These are phyloP conservation scores for Cardamine chenopodiifolia DNA, from an alignment of 345 rosid genomes.

Conservation along the genomic window DNA sequence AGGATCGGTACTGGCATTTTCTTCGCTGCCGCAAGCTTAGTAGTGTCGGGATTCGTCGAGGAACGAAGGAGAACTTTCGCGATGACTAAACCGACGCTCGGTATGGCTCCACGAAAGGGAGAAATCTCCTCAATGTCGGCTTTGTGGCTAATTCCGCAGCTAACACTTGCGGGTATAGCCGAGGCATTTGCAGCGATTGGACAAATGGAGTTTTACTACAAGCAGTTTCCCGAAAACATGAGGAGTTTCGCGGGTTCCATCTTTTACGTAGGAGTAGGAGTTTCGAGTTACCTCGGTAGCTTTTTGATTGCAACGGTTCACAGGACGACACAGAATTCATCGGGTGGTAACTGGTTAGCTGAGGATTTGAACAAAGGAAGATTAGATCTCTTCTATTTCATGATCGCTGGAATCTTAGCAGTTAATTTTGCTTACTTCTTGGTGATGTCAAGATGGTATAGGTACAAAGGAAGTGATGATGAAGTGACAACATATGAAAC, in stretches of 20 bases:
- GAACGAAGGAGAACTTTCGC: slow-evolving; percentile 49
- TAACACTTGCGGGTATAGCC: slow-evolving; percentile 51
- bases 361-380: slow-evolving; percentile 54
- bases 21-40: slow-evolving; percentile 42
- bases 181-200: slow-evolving; percentile 54
- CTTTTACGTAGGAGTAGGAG: slow-evolving; percentile 41
- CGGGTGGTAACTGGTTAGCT: slow-evolving; percentile 43
- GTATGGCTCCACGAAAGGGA: slow-evolving; percentile 49
- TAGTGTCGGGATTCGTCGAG: slow-evolving; percentile 54
- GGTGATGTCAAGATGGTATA: slow-evolving; percentile 45
- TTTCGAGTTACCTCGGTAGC: slow-evolving; percentile 46
- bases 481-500: slow-evolving; percentile 20
- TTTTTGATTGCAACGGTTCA: slow-evolving; percentile 44
- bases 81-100: slow-evolving; percentile 51
- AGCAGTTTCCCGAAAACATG: slow-evolving; percentile 63
- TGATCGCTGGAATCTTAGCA: slow-evolving; percentile 43
- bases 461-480: slow-evolving; percentile 47
- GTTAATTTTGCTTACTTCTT: slow-evolving; percentile 46
- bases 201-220: slow-evolving; percentile 56
- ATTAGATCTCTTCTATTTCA: slow-evolving; percentile 49
- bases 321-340: slow-evolving; percentile 34
- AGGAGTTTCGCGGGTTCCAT: slow-evolving; percentile 51
- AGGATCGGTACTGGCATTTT: slow-evolving; percentile 55
- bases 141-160: slow-evolving; percentile 58
- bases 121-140: slow-evolving; percentile 62